phyloP scores from a whole-genome alignment of 75 land plant species.

The Chamaecyparis obtusa region DNA sequence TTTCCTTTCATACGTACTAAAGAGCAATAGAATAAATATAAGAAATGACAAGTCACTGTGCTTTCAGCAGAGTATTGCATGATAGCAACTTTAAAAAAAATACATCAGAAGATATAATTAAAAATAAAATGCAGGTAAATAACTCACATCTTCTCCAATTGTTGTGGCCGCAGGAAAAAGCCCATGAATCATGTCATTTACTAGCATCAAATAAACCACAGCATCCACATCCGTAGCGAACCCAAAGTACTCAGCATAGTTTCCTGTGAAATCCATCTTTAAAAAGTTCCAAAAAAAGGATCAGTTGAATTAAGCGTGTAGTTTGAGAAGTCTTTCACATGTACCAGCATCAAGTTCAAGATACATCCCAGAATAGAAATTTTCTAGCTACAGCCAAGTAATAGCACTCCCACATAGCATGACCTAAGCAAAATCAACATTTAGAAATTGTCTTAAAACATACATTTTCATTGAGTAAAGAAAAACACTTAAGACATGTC shows the following conservation, averaged over 20 bases:
- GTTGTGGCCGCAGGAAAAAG: constrained; percentile 69
- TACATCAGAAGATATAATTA: neutral
- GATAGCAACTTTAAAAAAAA: neutral
- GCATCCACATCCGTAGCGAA: constrained; percentile 93
- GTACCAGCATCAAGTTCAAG: neutral
- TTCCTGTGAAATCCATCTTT: constrained; percentile 81
- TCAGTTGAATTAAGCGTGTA: neutral
- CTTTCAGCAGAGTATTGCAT: neutral
- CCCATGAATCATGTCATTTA: constrained; percentile 84
- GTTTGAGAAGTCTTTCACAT: neutral
- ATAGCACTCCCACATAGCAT: neutral
- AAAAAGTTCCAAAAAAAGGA: neutral
- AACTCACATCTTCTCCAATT: constrained; percentile 90
- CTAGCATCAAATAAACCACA: constrained; percentile 86
- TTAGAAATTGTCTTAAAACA: neutral
- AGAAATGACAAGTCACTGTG: neutral
- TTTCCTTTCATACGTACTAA: neutral
- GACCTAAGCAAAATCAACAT: neutral
- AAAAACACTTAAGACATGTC: neutral
- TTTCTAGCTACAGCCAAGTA: neutral
- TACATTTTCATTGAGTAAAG: neutral
- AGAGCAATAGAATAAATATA: neutral
- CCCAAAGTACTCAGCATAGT: constrained; percentile 90
- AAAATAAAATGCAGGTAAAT: neutral
- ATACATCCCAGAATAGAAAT: neutral